Evolutionary conservation across 208 protist species (phyloP).

Genomic region (Porcisia hertigi): DNA sequence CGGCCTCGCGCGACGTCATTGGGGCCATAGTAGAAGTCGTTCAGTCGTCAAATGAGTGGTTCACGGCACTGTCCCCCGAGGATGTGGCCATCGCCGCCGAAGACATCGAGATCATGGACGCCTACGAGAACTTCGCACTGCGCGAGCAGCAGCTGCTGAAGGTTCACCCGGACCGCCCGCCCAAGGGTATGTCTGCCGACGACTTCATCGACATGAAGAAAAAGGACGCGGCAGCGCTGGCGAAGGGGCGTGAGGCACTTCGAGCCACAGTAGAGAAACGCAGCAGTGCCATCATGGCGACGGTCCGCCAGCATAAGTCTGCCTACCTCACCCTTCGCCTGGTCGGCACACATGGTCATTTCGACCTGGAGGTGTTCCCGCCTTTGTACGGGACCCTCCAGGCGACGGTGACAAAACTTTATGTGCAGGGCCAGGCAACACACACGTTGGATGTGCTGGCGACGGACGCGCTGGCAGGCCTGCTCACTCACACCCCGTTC

Average conservation of each 20-base stretch:
- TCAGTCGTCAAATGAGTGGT: slow-evolving; percentile 50
- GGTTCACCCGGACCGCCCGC: slow-evolving; percentile 70
- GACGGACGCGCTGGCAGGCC: slow-evolving; percentile 61
- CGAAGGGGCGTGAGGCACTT: slow-evolving; percentile 69
- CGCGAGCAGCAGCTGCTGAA: slow-evolving; percentile 78
- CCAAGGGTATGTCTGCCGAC: slow-evolving; percentile 85
- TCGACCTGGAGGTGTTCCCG: slow-evolving; percentile 51
- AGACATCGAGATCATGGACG: slow-evolving; percentile 38
- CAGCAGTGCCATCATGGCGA: slow-evolving; percentile 32
- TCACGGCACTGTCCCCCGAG: slow-evolving; percentile 51
- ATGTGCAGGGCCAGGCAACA: slow-evolving; percentile 25
- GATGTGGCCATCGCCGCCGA: slow-evolving; percentile 80
- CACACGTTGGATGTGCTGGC: slow-evolving; percentile 55
- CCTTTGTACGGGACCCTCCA: slow-evolving; percentile 71
- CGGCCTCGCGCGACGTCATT: slow-evolving; percentile 43
- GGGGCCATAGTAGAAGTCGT: slow-evolving; percentile 38
- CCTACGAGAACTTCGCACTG: slow-evolving; percentile 66
- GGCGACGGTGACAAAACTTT: slow-evolving; percentile 21
- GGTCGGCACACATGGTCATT: slow-evolving; percentile 66
- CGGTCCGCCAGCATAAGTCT: slow-evolving; percentile 49
- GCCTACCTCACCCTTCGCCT: slow-evolving; percentile 65
- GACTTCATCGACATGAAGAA: slow-evolving; percentile 85
- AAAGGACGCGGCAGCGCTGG: slow-evolving; percentile 73
- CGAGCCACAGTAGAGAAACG: slow-evolving; percentile 65
- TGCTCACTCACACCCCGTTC: slow-evolving; percentile 68